Conservation (phyloP, 2,329 filamentous ascomycete genomes). For the Epichloe amarillans region DNA sequence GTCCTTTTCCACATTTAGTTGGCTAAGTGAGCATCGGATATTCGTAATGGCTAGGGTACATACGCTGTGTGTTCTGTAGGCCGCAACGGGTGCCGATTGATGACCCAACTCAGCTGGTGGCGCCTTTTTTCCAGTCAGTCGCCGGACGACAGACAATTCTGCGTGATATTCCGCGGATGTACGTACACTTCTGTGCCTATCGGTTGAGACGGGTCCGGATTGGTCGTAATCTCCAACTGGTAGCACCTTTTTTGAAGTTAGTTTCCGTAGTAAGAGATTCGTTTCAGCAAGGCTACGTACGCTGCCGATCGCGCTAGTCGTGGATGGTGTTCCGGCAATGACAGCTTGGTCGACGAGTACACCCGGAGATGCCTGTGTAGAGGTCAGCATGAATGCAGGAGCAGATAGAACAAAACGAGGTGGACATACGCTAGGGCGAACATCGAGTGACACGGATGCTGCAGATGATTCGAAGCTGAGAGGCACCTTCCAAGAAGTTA, state of each 20-base stretch:
- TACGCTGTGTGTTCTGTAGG: neutral
- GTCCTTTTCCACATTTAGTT: conserved; percentile 1
- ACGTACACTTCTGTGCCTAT: neutral
- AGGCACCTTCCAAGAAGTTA: conserved; percentile 11
- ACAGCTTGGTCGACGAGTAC: neutral
- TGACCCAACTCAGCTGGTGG: neutral
- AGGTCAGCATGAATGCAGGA: neutral
- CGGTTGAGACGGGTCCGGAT: neutral
- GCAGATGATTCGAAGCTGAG: conserved; percentile 4
- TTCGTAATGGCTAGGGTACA: neutral
- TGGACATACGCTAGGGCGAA: conserved; percentile 9
- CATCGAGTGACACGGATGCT: conserved; percentile 6
- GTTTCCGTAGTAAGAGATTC: neutral
- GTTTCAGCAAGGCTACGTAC: conserved; percentile 5
- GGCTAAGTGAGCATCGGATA: neutral
- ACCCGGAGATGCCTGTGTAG: neutral
- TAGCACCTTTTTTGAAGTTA: conserved; percentile 10
- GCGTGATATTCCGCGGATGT: neutral
- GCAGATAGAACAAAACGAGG: neutral
- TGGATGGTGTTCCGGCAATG: neutral
- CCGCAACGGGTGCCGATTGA: neutral
- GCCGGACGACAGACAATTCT: neutral
- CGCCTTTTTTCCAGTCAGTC: conserved; percentile 9
- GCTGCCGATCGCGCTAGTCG: neutral
- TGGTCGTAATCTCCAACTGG: neutral